Evolutionary conservation across 2,329 filamentous ascomycete genomes (phyloP), one percentile per base, ranked within the genome.

Genomic region (Sclerotinia trifoliorum): DNA sequence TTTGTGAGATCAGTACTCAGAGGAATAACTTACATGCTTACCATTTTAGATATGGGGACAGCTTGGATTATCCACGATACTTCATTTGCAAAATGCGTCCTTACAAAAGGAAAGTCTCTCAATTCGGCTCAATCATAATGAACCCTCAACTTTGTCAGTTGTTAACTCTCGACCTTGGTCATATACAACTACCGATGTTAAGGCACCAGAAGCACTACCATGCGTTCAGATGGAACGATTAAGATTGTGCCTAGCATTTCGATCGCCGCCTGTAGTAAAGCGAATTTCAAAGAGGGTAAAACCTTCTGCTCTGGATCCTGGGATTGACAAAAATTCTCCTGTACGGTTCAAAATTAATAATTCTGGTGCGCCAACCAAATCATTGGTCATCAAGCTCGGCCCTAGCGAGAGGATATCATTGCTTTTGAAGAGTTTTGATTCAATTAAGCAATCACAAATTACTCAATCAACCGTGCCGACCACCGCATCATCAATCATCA

Each of bases 1-100:
- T 76, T 54, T 8, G 65, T 46, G 24, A 70, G 65, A 66, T 13
- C 39, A 11, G 52, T 21, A 11, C 6, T n/a, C 21, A 11, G 2
- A 11, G 3, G 24, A 24, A 49, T 39, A 2, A 26, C 11, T 21
- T 42, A 13, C 65, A 29, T 65, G 17, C 66, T 71, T 46, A 74
- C 46, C 57, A 54, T 56, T 24, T 11, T 63, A 77, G 75, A 61
- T 75, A 65, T 76, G 75, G 75, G 63, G 66, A 63, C 71, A 73
- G 24, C 66, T 76, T 10, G 72, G 64, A 29, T 57, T 77, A 13
- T 74, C 70, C 19, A 54, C 72, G 3, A 65, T 69, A 24, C 69
- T 74, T 42, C 54, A 57, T 11, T 8, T 24, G 42, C 61, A 52
- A 29, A n/a, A 57, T 29, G 32, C 39, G 10, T 11, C 17, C 24